Evolutionary conservation across 257 asterid species (phyloP), one percentile per base, ranked within the genome.

Genomic region (Forsythia viridissima): DNA sequence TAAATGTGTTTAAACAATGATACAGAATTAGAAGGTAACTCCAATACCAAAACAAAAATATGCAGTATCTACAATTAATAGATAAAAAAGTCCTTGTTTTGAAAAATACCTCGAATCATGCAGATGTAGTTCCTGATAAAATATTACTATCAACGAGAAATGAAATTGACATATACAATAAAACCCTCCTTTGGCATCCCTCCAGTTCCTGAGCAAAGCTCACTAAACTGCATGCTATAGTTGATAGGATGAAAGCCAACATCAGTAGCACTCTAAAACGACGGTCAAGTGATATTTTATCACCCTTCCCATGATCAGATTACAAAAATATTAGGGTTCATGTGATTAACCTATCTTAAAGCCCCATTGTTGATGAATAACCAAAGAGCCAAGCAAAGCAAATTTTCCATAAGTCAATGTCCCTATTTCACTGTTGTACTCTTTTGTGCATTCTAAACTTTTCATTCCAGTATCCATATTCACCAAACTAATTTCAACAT

Each of bases 1-100:
- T 81, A 41, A 21, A 80, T 30, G 55, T n/a, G 40, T 67, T 69
- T 61, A 76, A 70, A 57, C 16, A 42, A 61, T 39, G 41, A 67
- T 38, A 20, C 18, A 0, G 30, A 43, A 34, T 16, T 48, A 66
- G 48, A 61, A 73, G 39, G 40, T 77, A 24, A 43, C 41, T 61
- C 8, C 13, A 73, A 66, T 6, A 43, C 2, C n/a, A 72, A 11
- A 34, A 72, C 3, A 6, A 24, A 44, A 21, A 21, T 13, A 12
- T 21, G 6, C 20, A 74, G 6, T 71, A 40, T 71, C 46, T 10
- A 30, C 55, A 63, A 36, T 16, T 6, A 7, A 41, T 41, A 72
- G 55, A 46, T 12, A 71, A 15, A 30, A n/a, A 24, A 4, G 37
- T 63, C 70, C 70, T 63, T 24, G 39, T 63, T 63, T 63, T 8